Conservation (phyloP, 345 rosid species). For the Eucalyptus regnans region DNA sequence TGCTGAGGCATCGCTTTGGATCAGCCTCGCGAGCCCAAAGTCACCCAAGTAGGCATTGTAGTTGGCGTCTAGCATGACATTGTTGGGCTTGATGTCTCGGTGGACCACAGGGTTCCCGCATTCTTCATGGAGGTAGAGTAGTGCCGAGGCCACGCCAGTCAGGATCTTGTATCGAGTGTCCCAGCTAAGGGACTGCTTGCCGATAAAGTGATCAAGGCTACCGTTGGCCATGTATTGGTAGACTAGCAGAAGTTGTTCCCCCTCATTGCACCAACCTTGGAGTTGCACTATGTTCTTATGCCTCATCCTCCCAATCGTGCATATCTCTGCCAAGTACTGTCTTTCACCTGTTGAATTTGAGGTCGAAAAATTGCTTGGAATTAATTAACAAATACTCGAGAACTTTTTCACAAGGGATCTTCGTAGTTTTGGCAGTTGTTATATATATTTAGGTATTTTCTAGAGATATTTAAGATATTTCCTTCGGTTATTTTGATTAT, state of each 20-base stretch:
- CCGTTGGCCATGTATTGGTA: conserved; percentile 35
- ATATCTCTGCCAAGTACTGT: conserved; percentile 22
- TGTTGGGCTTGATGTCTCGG: conserved; percentile 27
- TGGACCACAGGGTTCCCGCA: conserved; percentile 25
- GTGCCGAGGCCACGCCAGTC: conserved; percentile 22
- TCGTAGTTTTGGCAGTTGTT: neutral
- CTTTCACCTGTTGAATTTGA: conserved; percentile 14
- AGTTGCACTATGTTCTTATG: conserved; percentile 38
- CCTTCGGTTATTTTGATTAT: neutral
- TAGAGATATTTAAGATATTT: too few relatives aligned
- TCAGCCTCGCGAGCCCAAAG: conserved; percentile 23
- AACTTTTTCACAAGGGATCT: neutral
- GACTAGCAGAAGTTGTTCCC: conserved; percentile 14
- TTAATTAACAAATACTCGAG: neutral
- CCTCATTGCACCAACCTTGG: conserved; percentile 35
- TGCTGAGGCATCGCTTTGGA: conserved; percentile 3
- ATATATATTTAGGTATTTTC: neutral
- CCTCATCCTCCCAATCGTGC: conserved; percentile 29
- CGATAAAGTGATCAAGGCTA: conserved; percentile 28
- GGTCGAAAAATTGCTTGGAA: neutral
- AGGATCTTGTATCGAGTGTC: conserved; percentile 12
- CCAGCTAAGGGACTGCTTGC: conserved; percentile 18
- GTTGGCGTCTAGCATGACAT: conserved; percentile 21
- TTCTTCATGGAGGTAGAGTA: conserved; percentile 31
- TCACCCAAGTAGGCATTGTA: conserved; percentile 24